Conservation (phyloP, 2,329 filamentous ascomycete genomes). For the Colletotrichum godetiae region DNA sequence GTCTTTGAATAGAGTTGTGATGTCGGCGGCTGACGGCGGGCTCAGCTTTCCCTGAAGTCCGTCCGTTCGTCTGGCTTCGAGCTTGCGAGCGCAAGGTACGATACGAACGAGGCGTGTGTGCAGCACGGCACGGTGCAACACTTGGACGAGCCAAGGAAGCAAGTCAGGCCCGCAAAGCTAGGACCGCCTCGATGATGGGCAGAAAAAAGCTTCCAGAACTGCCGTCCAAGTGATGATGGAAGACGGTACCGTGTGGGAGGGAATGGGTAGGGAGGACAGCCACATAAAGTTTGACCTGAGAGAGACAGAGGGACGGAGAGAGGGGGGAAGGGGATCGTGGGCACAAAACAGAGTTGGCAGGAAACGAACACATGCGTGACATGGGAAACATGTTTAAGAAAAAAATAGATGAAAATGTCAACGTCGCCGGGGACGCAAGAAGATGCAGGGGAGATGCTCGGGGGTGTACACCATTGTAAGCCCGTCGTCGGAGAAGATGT, state of each 20-base stretch:
- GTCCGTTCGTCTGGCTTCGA: not conserved
- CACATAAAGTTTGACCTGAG: not conserved
- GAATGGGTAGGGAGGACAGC: not conserved
- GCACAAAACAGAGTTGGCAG: not conserved
- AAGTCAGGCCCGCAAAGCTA: not conserved
- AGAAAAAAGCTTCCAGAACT: constrained; percentile 29
- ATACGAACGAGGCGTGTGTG: not conserved
- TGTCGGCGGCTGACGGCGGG: not conserved
- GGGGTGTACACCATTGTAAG: not conserved
- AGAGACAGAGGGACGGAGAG: not conserved
- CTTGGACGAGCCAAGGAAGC: not conserved
- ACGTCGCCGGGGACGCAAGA: constrained; percentile 23
- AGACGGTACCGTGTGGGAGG: not conserved
- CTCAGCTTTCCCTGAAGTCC: not conserved
- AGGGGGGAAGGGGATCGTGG: not conserved
- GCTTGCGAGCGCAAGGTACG: too few species aligned
- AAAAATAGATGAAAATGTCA: constrained; percentile 13
- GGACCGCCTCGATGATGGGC: constrained; percentile 6
- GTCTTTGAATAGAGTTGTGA: not conserved
- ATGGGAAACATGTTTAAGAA: not conserved
- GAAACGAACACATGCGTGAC: not conserved
- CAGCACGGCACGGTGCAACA: constrained; percentile 2
- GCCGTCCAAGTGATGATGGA: not conserved
- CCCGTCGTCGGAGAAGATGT: not conserved
- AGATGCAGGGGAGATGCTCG: not conserved